These are phyloP conservation scores for Bipolaris zeicola DNA, from an alignment of 2,329 filamentous ascomycete genomes.

Conservation along the genomic window DNA sequence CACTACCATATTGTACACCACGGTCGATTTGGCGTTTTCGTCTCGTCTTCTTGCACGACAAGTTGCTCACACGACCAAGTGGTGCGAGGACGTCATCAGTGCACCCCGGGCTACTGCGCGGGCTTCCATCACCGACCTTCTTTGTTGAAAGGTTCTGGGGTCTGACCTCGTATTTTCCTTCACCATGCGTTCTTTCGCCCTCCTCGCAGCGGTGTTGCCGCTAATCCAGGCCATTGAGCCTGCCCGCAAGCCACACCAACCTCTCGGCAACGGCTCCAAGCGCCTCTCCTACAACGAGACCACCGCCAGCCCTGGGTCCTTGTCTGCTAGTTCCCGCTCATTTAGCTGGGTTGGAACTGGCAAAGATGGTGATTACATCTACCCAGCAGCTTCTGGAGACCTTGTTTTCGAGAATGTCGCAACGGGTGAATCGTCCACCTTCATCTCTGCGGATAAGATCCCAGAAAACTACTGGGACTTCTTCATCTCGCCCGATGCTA, in stretches of 20 bases:
- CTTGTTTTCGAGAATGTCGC: constrained; percentile 67
- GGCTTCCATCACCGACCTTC: not conserved
- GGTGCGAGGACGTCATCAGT: constrained; percentile 6
- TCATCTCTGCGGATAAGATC: constrained; percentile 64
- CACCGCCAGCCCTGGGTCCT: constrained; percentile 50
- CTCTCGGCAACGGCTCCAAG: constrained; percentile 61
- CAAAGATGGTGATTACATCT: constrained; percentile 67
- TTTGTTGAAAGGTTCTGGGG: not conserved
- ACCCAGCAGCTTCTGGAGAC: constrained; percentile 56
- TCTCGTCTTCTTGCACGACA: constrained; percentile 24
- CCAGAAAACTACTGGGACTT: constrained; percentile 63
- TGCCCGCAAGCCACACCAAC: constrained; percentile 60
- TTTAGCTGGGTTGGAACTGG: constrained; percentile 64
- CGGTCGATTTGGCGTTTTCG: constrained; percentile 16
- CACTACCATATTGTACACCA: constrained; percentile 7
- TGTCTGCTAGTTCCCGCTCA: constrained; percentile 53
- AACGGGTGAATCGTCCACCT: constrained; percentile 61
- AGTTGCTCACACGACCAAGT: constrained; percentile 15
- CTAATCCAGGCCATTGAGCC: constrained; percentile 52
- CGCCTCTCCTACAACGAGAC: constrained; percentile 67
- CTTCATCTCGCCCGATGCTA: constrained; percentile 65
- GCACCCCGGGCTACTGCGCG: constrained; percentile 2
- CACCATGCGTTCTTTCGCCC: constrained; percentile 38
- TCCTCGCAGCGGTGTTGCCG: constrained; percentile 36
- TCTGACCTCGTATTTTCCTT: not conserved